phyloP scores from a whole-genome alignment of 371 early-diverging fungal species.

The Mortierella sp. region DNA sequence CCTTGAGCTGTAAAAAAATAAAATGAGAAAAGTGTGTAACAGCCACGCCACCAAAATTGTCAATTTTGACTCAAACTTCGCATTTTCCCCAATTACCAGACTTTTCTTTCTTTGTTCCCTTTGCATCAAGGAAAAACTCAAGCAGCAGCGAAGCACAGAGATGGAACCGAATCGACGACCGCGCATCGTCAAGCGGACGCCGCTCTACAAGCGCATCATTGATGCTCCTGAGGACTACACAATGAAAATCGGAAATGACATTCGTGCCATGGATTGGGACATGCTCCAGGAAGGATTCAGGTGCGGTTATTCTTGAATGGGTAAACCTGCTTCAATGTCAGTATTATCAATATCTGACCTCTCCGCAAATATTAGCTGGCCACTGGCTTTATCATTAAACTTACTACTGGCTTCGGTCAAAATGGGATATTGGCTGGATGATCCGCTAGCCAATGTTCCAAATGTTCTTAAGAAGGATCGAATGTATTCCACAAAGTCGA shows the following conservation, averaged over 20 bases:
- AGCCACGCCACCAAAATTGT: no score
- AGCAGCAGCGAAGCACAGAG: neutral
- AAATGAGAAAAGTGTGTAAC: neutral
- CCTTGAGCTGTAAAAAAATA: neutral
- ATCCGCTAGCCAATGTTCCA: slow-evolving; percentile 35
- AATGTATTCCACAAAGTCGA: slow-evolving; percentile 18
- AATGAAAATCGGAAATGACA: slow-evolving; percentile 31
- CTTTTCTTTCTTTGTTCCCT: neutral
- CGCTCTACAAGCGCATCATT: slow-evolving; percentile 29
- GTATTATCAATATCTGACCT: neutral
- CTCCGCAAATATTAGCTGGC: slow-evolving; percentile 23
- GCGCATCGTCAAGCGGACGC: slow-evolving; percentile 31
- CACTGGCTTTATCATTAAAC: slow-evolving; percentile 39
- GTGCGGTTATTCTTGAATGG: slow-evolving; percentile 7
- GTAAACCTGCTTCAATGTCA: neutral
- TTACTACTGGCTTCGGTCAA: slow-evolving; percentile 35
- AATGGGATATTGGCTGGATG: slow-evolving; percentile 54
- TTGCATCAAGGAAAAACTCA: neutral
- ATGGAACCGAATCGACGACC: slow-evolving; percentile 38
- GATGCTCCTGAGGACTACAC: slow-evolving; percentile 42
- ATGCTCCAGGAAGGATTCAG: slow-evolving; percentile 44
- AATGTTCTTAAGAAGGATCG: slow-evolving; percentile 23
- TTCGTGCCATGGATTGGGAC: slow-evolving; percentile 56
- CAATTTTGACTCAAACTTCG: no score
- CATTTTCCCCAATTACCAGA: neutral